A percentile compares a stretch with the other conserved stretches of the same genome.
Evolutionary conservation across 106 monocot species (phyloP).

Genomic region (Allium fistulosum): DNA sequence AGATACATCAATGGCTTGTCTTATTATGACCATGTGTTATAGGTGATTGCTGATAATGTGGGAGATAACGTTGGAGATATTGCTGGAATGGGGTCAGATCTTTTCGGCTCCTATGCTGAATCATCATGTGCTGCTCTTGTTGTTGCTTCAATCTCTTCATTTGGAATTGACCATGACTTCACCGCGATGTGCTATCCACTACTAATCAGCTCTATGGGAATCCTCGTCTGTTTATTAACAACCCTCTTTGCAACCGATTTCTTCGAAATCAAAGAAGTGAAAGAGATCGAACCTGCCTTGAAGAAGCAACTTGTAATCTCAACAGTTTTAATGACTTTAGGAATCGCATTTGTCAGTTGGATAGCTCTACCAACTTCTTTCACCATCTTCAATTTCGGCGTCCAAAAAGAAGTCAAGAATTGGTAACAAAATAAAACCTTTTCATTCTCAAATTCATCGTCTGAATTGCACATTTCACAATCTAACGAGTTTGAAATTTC

Average conservation of each 20-base stretch:
- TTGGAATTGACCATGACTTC: conserved; percentile 58
- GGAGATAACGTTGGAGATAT: conserved; percentile 78
- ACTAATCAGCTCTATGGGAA: conserved; percentile 62
- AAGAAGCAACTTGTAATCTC: conserved; percentile 78
- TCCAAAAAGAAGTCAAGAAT: conserved; percentile 41
- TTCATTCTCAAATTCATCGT: too few species aligned
- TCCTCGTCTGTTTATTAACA: conserved; percentile 51
- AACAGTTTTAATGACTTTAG: conserved; percentile 71
- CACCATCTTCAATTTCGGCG: conserved; percentile 55
- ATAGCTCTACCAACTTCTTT: conserved; percentile 46
- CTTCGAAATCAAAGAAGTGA: conserved; percentile 55
- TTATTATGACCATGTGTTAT: neutral
- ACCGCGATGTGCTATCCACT: conserved; percentile 62
- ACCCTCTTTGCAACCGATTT: conserved; percentile 69
- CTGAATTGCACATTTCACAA: neutral
- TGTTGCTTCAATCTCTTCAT: conserved; percentile 68
- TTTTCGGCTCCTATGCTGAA: conserved; percentile 69
- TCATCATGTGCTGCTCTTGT: conserved; percentile 68
- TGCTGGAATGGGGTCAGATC: conserved; percentile 78
- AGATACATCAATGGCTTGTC: too few species aligned
- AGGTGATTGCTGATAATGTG: conserved; percentile 80
- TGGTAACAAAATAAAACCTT: conserved; percentile 1
- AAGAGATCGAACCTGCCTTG: conserved; percentile 71
- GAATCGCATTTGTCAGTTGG: conserved; percentile 53
- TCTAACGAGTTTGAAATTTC: conserved; percentile 15